Percentiles rank a stretch among this genome's conserved stretches.
phyloP scores from a whole-genome alignment of 345 rosid genomes.

The Aegle marmelos region DNA sequence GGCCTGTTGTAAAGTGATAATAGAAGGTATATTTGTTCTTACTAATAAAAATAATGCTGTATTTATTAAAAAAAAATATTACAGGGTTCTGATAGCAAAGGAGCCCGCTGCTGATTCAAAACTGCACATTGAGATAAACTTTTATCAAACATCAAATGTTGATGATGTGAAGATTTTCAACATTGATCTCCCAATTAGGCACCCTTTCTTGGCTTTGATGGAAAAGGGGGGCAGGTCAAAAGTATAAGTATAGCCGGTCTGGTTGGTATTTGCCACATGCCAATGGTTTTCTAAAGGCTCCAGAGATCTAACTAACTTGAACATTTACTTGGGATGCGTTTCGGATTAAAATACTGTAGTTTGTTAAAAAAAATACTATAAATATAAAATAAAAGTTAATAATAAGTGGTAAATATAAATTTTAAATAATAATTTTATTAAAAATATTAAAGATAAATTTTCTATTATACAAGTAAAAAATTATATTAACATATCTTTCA shows the following conservation, averaged over 20 bases:
- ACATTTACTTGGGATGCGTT: neutral
- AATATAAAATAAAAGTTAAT: too few relatives aligned
- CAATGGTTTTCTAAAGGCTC: neutral
- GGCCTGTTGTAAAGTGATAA: too few relatives aligned
- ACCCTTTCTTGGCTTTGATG: conserved; percentile 22
- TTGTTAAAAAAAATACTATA: too few relatives aligned
- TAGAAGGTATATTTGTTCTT: too few relatives aligned
- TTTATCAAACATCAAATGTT: conserved; percentile 38
- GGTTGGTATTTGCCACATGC: neutral
- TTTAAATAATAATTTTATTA: too few relatives aligned
- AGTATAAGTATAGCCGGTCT: neutral
- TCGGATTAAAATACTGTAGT: too few relatives aligned
- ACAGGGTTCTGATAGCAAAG: conserved; percentile 36
- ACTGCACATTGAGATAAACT: conserved; percentile 32
- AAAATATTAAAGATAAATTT: too few relatives aligned
- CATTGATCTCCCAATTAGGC: conserved; percentile 25
- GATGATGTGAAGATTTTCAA: conserved; percentile 38
- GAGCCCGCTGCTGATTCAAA: conserved; percentile 39
- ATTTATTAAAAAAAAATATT: too few relatives aligned
- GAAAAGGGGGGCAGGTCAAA: neutral
- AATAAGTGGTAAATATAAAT: too few relatives aligned
- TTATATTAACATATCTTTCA: too few relatives aligned
- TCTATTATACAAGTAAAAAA: too few relatives aligned
- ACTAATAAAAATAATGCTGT: too few relatives aligned
- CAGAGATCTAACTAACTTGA: neutral